Evolutionary conservation across 2,329 filamentous ascomycete genomes (phyloP).

Genomic region (Venturia carpophila): DNA sequence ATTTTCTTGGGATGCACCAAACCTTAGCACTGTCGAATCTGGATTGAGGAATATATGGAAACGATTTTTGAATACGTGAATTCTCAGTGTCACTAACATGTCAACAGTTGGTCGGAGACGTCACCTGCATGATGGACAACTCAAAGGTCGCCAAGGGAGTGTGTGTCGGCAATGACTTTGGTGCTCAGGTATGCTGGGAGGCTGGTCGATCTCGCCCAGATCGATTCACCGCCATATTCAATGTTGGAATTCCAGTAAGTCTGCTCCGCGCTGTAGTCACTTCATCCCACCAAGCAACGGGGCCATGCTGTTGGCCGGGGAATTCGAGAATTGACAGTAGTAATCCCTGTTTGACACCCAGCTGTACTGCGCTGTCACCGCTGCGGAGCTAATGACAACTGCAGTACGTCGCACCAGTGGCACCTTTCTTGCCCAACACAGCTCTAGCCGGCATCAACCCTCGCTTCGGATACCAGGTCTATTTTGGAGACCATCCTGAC

Average conservation of each 20-base stretch:
- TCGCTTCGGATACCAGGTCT: constrained; percentile 18
- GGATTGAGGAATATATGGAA: too few species aligned
- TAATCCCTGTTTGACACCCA: background rate
- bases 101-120: constrained; percentile 15
- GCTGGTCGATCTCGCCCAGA: constrained; percentile 17
- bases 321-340: background rate
- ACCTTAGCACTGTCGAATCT: too few species aligned
- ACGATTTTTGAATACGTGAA: too few species aligned
- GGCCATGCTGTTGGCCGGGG: background rate
- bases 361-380: background rate
- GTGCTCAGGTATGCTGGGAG: constrained; percentile 18
- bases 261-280: background rate
- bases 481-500: background rate
- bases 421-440: constrained; percentile 10
- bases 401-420: constrained; percentile 15
- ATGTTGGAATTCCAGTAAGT: constrained; percentile 18
- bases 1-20: too few species aligned
- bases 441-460: constrained; percentile 15
- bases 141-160: constrained; percentile 10
- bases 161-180: constrained; percentile 19
- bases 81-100: background rate
- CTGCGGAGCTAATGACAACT: background rate
- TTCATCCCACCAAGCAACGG: background rate
- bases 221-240: constrained; percentile 17
- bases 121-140: constrained; percentile 18